phyloP scores from a whole-genome alignment of 306 rosid genomes.

The Cucurbita ficifolia region DNA sequence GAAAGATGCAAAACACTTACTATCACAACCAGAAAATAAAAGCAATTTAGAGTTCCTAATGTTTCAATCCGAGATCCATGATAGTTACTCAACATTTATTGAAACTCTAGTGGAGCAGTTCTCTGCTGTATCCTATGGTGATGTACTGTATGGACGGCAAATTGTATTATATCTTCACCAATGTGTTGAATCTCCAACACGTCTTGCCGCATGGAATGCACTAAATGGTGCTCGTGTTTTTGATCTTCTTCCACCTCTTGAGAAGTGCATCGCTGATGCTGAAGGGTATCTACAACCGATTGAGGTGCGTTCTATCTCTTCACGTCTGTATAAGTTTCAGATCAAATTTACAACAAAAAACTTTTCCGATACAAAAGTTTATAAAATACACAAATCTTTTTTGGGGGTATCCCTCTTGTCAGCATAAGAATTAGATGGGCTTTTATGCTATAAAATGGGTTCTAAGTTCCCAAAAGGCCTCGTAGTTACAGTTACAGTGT shows the following conservation, averaged over 20 bases:
- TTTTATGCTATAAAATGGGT: neutral
- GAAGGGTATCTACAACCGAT: constrained; percentile 80
- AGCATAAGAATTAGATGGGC: neutral
- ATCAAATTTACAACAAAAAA: neutral
- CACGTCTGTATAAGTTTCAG: neutral
- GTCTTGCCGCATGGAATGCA: constrained; percentile 76
- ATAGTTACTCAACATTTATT: constrained; percentile 56
- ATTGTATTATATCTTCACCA: constrained; percentile 71
- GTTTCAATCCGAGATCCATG: constrained; percentile 62
- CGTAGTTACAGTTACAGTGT: neutral
- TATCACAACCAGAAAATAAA: constrained; percentile 16
- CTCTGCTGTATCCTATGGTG: constrained; percentile 81
- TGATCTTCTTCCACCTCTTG: constrained; percentile 79
- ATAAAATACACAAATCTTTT: neutral
- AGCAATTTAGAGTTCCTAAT: constrained; percentile 34
- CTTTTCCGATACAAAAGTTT: neutral
- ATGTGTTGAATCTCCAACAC: constrained; percentile 51
- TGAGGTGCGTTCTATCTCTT: constrained; percentile 40
- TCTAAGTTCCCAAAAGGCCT: neutral
- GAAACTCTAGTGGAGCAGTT: constrained; percentile 85
- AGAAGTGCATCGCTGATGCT: constrained; percentile 46
- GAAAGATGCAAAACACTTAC: neutral
- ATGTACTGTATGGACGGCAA: constrained; percentile 71
- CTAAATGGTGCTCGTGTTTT: constrained; percentile 62
- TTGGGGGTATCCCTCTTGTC: neutral